Conservation (phyloP, 495 filamentous ascomycete species). For the Pyronema domesticum region DNA sequence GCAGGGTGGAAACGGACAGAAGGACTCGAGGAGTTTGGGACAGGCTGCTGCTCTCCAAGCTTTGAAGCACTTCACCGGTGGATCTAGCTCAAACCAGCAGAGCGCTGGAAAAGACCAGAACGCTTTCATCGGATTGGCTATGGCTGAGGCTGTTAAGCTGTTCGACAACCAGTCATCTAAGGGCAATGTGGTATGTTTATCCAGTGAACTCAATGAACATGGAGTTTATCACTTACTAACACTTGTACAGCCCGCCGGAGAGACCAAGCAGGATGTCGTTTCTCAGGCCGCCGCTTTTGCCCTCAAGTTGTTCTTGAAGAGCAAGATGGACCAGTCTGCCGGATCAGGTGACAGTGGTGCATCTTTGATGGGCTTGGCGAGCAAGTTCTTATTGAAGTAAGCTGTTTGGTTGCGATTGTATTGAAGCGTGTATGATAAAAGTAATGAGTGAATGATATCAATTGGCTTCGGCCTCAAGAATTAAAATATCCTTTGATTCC, state of each 20-base stretch:
- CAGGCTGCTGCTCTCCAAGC: conserved; percentile 50
- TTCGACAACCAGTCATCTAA: conserved; percentile 40
- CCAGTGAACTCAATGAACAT: background rate
- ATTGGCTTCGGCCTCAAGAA: too few species aligned
- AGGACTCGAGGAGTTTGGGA: conserved; percentile 33
- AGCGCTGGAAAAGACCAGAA: conserved; percentile 31
- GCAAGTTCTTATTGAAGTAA: conserved; percentile 21
- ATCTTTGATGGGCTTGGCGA: conserved; percentile 40
- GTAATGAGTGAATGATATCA: too few species aligned
- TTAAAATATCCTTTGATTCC: too few species aligned
- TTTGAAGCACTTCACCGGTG: conserved; percentile 44
- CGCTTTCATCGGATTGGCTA: conserved; percentile 47
- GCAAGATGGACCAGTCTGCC: conserved; percentile 29
- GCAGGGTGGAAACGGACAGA: conserved; percentile 18
- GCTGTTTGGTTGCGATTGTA: too few species aligned
- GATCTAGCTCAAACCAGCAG: conserved; percentile 13
- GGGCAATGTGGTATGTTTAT: conserved; percentile 34
- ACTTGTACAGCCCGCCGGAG: background rate
- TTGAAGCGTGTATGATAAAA: too few species aligned
- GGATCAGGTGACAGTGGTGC: conserved; percentile 31
- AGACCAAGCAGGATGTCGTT: conserved; percentile 28
- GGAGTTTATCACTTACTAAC: background rate
- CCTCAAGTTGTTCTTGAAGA: conserved; percentile 52
- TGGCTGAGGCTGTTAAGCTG: conserved; percentile 47
- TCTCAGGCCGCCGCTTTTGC: conserved; percentile 45